A percentile compares a stretch with the other conserved stretches of the same genome.
Conservation (phyloP, 306 rosid species). For the Prunus kanzakura region DNA sequence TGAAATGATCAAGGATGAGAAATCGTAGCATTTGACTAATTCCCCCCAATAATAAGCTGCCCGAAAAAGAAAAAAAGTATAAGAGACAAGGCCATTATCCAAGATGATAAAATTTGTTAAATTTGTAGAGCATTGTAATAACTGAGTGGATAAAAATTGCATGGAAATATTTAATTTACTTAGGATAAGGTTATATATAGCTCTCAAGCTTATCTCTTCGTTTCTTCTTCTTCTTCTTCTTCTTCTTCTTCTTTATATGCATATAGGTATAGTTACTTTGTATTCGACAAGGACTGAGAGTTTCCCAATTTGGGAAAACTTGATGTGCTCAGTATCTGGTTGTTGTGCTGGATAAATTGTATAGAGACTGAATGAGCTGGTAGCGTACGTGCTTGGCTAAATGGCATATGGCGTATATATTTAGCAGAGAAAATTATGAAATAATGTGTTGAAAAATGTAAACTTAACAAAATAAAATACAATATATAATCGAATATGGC, state of each 20-base stretch:
- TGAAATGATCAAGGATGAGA: neutral
- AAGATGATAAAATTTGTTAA: neutral
- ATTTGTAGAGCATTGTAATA: neutral
- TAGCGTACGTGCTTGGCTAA: too few species aligned
- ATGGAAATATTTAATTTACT: neutral
- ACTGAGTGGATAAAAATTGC: neutral
- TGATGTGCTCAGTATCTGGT: neutral
- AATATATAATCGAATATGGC: too few species aligned
- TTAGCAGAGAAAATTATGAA: rapidly evolving
- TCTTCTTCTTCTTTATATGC: neutral
- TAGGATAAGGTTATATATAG: neutral
- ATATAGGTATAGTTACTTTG: neutral
- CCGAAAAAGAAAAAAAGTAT: neutral
- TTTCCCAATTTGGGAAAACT: neutral
- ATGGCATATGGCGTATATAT: too few species aligned
- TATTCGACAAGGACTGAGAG: neutral
- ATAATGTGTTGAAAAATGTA: too few species aligned
- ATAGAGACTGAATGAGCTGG: too few species aligned
- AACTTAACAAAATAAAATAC: too few species aligned
- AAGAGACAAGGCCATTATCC: neutral
- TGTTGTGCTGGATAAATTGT: neutral
- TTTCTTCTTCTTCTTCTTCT: neutral
- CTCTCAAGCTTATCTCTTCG: too few species aligned
- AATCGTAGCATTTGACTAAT: constrained; percentile 5
- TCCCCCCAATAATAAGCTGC: neutral